Percentiles rank a stretch among this genome's conserved stretches.
These are phyloP conservation scores for Trifolium repens DNA, from an alignment of 306 rosid species.

Conservation along the genomic window DNA sequence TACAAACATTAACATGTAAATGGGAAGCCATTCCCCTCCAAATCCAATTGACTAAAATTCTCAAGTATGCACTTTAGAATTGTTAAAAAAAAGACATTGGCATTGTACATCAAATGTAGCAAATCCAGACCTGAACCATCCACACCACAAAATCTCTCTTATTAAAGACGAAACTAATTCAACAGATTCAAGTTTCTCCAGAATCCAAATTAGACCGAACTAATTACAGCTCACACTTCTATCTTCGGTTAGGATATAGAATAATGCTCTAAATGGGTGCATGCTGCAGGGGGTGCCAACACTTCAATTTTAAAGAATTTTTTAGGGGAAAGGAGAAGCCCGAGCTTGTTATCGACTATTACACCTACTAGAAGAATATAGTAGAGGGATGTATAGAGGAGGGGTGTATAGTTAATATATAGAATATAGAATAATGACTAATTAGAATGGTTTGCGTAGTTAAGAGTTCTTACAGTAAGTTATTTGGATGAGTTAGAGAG, in stretches of 20 bases:
- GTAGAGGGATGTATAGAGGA: not conserved
- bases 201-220: slow-evolving; percentile 8
- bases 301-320: not conserved
- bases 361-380: not conserved
- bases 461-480: not conserved
- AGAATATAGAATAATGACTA: not conserved
- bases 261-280: not conserved
- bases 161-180: slow-evolving; percentile 20
- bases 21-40: slow-evolving; percentile 7
- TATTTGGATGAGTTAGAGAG: not conserved
- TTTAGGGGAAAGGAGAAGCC: not conserved
- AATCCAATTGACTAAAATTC: slow-evolving; percentile 4
- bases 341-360: not conserved
- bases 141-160: slow-evolving; percentile 11
- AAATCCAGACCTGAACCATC: not conserved
- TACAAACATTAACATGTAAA: not conserved
- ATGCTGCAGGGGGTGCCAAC: not conserved
- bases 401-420: not conserved
- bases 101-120: slow-evolving; percentile 10
- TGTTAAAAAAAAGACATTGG: not conserved
- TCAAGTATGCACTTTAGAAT: slow-evolving; percentile 2
- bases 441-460: not conserved
- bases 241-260: slow-evolving; percentile 8
- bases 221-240: slow-evolving; percentile 16
- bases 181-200: slow-evolving; percentile 1